Conservation (phyloP, 2,329 filamentous ascomycete species). For the Hirsutella thompsonii region DNA sequence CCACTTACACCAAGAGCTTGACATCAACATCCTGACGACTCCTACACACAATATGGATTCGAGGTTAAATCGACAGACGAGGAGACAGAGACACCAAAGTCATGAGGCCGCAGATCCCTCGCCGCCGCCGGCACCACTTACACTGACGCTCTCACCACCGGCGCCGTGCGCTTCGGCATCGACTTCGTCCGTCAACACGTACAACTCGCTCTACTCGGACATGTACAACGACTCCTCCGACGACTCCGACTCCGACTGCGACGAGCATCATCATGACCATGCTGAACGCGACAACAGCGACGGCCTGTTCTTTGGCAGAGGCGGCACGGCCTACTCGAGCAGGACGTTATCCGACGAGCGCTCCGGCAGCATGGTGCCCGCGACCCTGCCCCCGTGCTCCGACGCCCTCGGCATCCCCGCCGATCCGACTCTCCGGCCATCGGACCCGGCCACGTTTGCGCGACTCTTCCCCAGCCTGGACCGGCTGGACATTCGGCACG, state of each 20-base stretch:
- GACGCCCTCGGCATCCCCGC: constrained; percentile 41
- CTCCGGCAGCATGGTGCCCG: constrained; percentile 19
- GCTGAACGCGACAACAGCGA: neutral
- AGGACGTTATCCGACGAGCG: no score
- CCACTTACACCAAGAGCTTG: no score
- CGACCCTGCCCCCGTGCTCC: constrained; percentile 45
- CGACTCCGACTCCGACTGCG: constrained; percentile 9
- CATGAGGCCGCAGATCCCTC: no score
- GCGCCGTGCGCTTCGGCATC: constrained; percentile 10
- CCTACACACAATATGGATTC: no score
- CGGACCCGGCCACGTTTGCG: constrained; percentile 71
- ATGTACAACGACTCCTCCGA: constrained; percentile 18
- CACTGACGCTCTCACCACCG: neutral
- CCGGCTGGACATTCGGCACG: constrained; percentile 72
- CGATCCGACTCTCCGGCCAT: constrained; percentile 55
- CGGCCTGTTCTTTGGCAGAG: no score
- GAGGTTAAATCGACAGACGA: no score
- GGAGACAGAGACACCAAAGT: no score
- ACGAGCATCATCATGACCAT: no score
- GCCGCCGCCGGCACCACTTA: neutral
- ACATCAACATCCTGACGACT: no score
- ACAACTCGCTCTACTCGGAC: constrained; percentile 53
- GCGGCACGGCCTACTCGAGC: no score
- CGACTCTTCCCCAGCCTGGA: constrained; percentile 77
- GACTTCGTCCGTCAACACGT: constrained; percentile 59